Percentiles rank a stretch among this genome's conserved stretches.
Evolutionary conservation across 176 grass and related monocot species (phyloP).

Genomic region (Areca catechu): DNA sequence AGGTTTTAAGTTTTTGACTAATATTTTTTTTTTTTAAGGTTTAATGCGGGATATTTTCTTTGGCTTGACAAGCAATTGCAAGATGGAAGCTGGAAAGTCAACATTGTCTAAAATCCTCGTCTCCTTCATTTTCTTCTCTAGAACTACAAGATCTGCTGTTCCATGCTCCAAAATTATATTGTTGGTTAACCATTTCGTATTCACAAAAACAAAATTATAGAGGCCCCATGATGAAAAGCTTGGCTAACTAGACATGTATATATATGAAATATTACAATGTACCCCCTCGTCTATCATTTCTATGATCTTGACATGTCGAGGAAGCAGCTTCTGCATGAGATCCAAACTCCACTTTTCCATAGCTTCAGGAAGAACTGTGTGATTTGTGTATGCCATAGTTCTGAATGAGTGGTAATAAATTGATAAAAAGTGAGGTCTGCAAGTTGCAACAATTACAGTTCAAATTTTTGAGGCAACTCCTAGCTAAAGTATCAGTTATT

Average conservation of each 20-base stretch:
- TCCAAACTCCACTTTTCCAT: conserved; percentile 97
- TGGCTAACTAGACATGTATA: no score
- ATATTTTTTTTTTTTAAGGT: conserved; percentile 29
- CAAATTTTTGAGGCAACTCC: no score
- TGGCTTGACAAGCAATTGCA: conserved; percentile 65
- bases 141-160: conserved; percentile 48
- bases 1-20: conserved; percentile 10
- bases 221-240: no score
- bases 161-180: conserved; percentile 68
- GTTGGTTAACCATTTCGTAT: conserved; percentile 58
- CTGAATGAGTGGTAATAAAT: conserved; percentile 33
- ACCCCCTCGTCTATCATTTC: conserved; percentile 89
- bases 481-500: no score
- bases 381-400: conserved; percentile 97
- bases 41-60: conserved; percentile 37
- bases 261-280: conserved; percentile 7
- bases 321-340: conserved; percentile 96
- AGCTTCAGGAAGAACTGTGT: conserved; percentile 98
- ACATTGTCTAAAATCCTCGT: conserved; percentile 98
- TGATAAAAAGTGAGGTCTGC: background rate
- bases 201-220: conserved; percentile 2
- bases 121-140: conserved; percentile 80
- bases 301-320: conserved; percentile 98
- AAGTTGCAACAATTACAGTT: no score
- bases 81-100: conserved; percentile 62